Percentiles rank a stretch among this genome's conserved stretches.
phyloP scores from a whole-genome alignment of 2,329 filamentous ascomycete species.

The Rhinocladiella similis region DNA sequence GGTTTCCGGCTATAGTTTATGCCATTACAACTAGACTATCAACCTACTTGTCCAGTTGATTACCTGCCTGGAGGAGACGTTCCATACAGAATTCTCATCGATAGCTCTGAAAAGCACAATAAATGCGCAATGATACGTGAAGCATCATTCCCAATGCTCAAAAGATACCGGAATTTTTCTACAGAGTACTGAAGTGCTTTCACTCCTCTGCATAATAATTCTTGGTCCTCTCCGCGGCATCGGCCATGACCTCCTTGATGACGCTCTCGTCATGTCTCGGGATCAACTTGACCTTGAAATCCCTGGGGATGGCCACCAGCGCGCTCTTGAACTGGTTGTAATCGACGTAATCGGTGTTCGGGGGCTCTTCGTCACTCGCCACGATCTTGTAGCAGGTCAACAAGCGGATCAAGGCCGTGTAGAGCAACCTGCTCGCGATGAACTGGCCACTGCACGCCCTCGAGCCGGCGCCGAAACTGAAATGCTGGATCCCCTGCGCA shows the following conservation, averaged over 20 bases:
- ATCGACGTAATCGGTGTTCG: conserved; percentile 63
- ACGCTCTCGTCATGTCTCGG: conserved; percentile 45
- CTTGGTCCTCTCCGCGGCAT: conserved; percentile 21
- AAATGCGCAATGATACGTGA: too few species aligned
- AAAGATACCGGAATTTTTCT: too few species aligned
- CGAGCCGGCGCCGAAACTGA: conserved; percentile 59
- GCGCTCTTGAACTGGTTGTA: conserved; percentile 63
- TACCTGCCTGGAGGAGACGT: too few species aligned
- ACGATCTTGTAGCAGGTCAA: conserved; percentile 56
- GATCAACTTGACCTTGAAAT: conserved; percentile 59
- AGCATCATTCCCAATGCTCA: too few species aligned
- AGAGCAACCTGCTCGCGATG: conserved; percentile 59
- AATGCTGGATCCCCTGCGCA: conserved; percentile 53
- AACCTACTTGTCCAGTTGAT: too few species aligned
- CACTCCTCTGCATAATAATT: conserved; percentile 21
- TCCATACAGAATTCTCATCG: too few species aligned
- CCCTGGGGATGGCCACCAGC: conserved; percentile 59
- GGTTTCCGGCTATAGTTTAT: too few species aligned
- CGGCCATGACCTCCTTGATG: conserved; percentile 22
- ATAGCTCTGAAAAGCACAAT: too few species aligned
- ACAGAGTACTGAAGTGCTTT: too few species aligned
- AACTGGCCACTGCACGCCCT: conserved; percentile 60
- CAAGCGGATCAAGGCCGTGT: conserved; percentile 54
- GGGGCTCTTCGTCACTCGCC: conserved; percentile 51
- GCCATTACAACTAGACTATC: too few species aligned